phyloP scores from a whole-genome alignment of 805 yeast species.

The Spathaspora passalidarum region DNA sequence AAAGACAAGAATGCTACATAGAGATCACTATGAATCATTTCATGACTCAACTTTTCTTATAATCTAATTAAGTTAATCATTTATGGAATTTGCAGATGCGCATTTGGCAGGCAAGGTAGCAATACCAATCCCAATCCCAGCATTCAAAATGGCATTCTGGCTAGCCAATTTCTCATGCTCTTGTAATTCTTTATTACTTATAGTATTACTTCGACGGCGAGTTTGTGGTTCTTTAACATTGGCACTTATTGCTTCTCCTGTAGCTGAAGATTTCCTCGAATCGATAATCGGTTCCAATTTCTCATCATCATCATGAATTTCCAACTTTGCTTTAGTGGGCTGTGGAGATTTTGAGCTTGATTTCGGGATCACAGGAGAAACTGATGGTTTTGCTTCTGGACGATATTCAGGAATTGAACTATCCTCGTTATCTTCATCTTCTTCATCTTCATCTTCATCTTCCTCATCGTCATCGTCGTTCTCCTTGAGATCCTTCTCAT shows the following conservation, averaged over 20 bases:
- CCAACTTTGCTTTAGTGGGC: neutral
- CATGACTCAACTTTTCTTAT: neutral
- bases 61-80: neutral
- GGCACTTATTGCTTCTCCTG: neutral
- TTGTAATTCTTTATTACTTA: constrained; percentile 12
- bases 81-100: neutral
- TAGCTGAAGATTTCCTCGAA: constrained; percentile 1
- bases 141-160: constrained; percentile 17
- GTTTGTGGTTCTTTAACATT: neutral
- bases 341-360: neutral
- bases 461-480: neutral
- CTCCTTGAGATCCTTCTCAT: constrained; percentile 1
- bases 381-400: neutral
- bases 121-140: constrained; percentile 8
- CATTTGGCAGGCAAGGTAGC: neutral
- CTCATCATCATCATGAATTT: constrained; percentile 6
- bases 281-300: constrained; percentile 8
- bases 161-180: constrained; percentile 18
- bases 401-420: neutral
- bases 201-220: constrained; percentile 8
- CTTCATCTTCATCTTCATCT: neutral
- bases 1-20: neutral
- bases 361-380: neutral
- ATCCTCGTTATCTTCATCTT: constrained; percentile 3
- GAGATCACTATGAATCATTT: neutral